Base-by-base conservation (phyloP, 2,329 filamentous ascomycete species). In the Monilinia aucupariae region DNA sequence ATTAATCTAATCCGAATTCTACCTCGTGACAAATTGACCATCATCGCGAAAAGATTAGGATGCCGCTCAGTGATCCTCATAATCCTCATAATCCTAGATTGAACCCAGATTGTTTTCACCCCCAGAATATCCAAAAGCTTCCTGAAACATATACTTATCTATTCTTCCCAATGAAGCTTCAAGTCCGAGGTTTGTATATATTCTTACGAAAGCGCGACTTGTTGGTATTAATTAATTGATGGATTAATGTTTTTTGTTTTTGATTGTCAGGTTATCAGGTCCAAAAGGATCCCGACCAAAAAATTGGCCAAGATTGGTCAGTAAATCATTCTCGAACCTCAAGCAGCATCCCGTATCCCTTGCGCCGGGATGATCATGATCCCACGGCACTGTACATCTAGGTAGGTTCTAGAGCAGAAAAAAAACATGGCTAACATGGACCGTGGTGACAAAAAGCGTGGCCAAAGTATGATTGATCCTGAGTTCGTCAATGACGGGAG, bases 261-360 rank as follows among this genome's bases (percentile, higher is more conserved):
- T n/a, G n/a, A n/a, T n/a, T n/a, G n/a, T n/a, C n/a, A n/a, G 15
- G 34, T 48, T 48, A 47, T 34, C 30, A 47, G 27, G 20, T 34
- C 20, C 17, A 52, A 45, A 53, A 20, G 50, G 8, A 22, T 22
- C 48, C 48, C 20, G 37, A 34, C 37, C 15, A 4, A 34, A 48
- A 60, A 53, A 10, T 47, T 41, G 37, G 30, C 43, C 41, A 47
- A 58, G 54, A 58, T 61, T 54, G n/a, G 45, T 39, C 37, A 22
- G 54, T 32, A 25, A 5, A n/a, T 54, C 27, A 20, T 34, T 61
- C n/a, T 58, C 43, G 58, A 48, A 49, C 34, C 37, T 41, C 41
- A 58, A 62, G 51, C 60, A 62, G 43, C 25, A 64, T 61, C 62
- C 62, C 49, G 56, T 56, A 22, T 48, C 43, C 62, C 49, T 64